Evolutionary conservation across 2,329 filamentous ascomycete genomes (phyloP), one percentile per base, ranked within the genome.

Genomic region (Nemania sp.): DNA sequence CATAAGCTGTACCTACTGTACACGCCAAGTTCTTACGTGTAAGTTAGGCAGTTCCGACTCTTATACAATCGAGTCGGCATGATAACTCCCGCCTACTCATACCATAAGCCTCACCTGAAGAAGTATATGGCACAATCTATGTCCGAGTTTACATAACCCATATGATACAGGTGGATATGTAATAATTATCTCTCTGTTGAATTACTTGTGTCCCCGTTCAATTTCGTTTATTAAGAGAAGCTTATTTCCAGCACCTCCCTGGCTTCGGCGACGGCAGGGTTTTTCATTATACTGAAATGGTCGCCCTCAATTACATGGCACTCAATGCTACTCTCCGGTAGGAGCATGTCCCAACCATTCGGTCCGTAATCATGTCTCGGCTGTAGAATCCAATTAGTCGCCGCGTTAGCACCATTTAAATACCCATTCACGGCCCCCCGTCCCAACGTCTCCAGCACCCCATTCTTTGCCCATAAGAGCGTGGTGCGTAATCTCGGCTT

Each of bases 251-350:
- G 13, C 18, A 55, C 26, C 5, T 45, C 49, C 20, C 55, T 22
- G n/a, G 45, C 45, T 26, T 53, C 22, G n/a, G 18, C 8, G 22
- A 65, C 43, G 15, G 22, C 62, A 2, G 62, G 45, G 10, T 11
- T 26, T 27, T 47, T 65, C 62, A 59, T 60, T 15, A 60, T 65
- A 26, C 35, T 65, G 26, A 65, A 65, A 54, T 65, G 62, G 45
- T 65, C 45, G 1, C 62, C 62, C 6, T 52, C n/a, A 3, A 65
- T 54, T 22, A 60, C 54, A 18, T 11, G 8, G 22, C 55, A 54
- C 11, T 45, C 18, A 8, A 54, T 54, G n/a, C 5, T 26, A 15
- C 15, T 54, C 27, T 53, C 54, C 5, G 45, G 53, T 10, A 60
- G 8, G 26, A 65, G 20, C 15, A 65, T 26, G 22, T 61, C 49